These are phyloP conservation scores for Gossypium gossypioides DNA, from an alignment of 441 rosid genomes.

Conservation along the genomic window DNA sequence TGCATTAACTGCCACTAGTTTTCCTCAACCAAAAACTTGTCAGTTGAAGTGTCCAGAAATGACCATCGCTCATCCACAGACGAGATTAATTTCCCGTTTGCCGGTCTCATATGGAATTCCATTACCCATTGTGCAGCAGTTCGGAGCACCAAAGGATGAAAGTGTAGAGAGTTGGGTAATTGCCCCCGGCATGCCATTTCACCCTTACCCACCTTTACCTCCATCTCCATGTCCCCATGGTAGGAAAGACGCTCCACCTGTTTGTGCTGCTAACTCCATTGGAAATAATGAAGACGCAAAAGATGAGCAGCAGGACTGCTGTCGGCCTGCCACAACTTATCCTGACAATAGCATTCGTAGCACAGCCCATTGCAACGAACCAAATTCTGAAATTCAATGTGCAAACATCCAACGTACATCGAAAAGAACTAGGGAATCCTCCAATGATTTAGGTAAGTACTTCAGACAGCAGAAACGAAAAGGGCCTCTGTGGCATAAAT, in stretches of 20 bases:
- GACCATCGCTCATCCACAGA: slow-evolving; percentile 43
- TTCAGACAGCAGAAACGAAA: slow-evolving; percentile 25
- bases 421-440: slow-evolving; percentile 29
- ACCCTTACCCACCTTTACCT: slow-evolving; percentile 91
- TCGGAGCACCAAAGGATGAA: slow-evolving; percentile 42
- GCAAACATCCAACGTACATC: slow-evolving; percentile 23
- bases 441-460: not conserved
- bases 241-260: slow-evolving; percentile 24
- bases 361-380: slow-evolving; percentile 24
- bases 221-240: slow-evolving; percentile 42
- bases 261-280: slow-evolving; percentile 20
- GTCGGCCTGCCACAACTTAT: slow-evolving; percentile 17
- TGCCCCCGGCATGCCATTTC: slow-evolving; percentile 89
- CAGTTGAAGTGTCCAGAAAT: slow-evolving; percentile 22
- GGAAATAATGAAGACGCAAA: slow-evolving; percentile 9
- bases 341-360: slow-evolving; percentile 28
- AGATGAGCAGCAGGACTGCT: slow-evolving; percentile 19
- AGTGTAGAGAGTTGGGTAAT: slow-evolving; percentile 43
- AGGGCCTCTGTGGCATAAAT: slow-evolving; percentile 25
- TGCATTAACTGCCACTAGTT: slow-evolving; percentile 23
- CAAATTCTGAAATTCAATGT: slow-evolving; percentile 22
- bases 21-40: slow-evolving; percentile 17
- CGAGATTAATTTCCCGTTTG: slow-evolving; percentile 49
- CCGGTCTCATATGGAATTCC: slow-evolving; percentile 87
- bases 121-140: slow-evolving; percentile 46